Percentiles rank a stretch among this genome's conserved stretches.
Conservation (phyloP, 169 alveolate species). For the Eimeria brunetti region DNA sequence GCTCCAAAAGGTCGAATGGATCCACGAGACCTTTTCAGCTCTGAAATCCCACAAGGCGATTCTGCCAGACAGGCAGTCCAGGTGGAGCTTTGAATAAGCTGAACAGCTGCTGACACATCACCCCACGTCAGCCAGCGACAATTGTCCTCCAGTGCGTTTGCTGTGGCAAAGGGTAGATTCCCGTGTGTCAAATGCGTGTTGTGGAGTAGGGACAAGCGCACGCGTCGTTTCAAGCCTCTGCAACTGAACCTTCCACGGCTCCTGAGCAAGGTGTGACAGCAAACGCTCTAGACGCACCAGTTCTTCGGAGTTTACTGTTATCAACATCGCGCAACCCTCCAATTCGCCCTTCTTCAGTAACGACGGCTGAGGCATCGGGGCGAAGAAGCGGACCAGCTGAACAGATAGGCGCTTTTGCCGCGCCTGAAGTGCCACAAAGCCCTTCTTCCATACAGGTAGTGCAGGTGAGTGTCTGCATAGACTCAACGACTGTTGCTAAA, state of each 20-base stretch:
- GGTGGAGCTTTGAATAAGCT: not conserved
- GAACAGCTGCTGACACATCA: not conserved
- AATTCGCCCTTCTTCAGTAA: not conserved
- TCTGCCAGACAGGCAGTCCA: not conserved
- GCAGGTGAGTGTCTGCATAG: not conserved
- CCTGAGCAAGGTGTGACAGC: not conserved
- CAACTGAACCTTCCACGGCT: not conserved
- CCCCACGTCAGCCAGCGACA: not conserved
- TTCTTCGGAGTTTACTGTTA: not conserved
- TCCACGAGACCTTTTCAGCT: not conserved
- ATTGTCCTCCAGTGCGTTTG: not conserved
- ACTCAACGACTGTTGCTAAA: not conserved
- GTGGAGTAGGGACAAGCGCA: not conserved
- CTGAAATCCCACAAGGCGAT: not conserved
- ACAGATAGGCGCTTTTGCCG: not conserved
- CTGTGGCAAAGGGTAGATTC: not conserved
- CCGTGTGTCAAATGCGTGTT: conserved; percentile 2
- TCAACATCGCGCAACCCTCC: not conserved
- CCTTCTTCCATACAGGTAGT: not conserved
- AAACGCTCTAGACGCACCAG: not conserved
- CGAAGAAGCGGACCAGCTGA: not conserved
- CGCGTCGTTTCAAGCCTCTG: not conserved
- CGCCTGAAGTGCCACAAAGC: not conserved
- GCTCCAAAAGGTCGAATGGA: not conserved
- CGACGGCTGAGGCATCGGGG: not conserved